Conservation (phyloP, 805 yeast genomes). For the Metschnikowia baotianmanensis region DNA sequence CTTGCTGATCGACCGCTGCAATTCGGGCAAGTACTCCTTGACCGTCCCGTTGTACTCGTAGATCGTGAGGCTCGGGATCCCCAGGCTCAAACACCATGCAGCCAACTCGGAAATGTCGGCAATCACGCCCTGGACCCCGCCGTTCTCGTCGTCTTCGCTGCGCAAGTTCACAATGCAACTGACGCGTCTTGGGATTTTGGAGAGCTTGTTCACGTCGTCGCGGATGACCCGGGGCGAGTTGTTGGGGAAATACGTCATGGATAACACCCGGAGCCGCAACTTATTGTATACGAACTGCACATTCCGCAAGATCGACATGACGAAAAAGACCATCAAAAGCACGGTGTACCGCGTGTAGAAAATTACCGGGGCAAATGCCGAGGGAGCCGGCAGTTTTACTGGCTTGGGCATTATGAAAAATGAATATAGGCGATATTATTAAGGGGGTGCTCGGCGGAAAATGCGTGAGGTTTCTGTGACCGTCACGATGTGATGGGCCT, state of each 20-base stretch:
- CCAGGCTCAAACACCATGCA: slow-evolving; percentile 91
- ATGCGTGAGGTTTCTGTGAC: too few relatives aligned
- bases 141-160: slow-evolving; percentile 80
- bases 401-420: background rate
- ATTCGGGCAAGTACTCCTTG: slow-evolving; percentile 37
- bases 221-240: slow-evolving; percentile 83
- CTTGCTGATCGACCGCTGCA: slow-evolving; percentile 54
- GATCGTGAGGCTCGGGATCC: slow-evolving; percentile 65
- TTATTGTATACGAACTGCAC: slow-evolving; percentile 51
- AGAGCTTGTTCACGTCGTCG: slow-evolving; percentile 69
- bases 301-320: slow-evolving; percentile 56
- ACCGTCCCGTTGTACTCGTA: slow-evolving; percentile 79
- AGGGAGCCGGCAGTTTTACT: background rate
- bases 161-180: slow-evolving; percentile 74
- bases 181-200: slow-evolving; percentile 74
- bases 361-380: slow-evolving; percentile 1
- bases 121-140: slow-evolving; percentile 80
- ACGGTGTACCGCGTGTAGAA: slow-evolving; percentile 15
- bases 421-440: too few relatives aligned
- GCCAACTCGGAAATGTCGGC: slow-evolving; percentile 73
- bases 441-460: too few relatives aligned
- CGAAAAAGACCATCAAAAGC: slow-evolving; percentile 49
- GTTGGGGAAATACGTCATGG: slow-evolving; percentile 59
- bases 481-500: too few relatives aligned
- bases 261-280: slow-evolving; percentile 54